Evolutionary conservation across 2,329 filamentous ascomycete species (phyloP).

Genomic region (Calonectria fujianensis): DNA sequence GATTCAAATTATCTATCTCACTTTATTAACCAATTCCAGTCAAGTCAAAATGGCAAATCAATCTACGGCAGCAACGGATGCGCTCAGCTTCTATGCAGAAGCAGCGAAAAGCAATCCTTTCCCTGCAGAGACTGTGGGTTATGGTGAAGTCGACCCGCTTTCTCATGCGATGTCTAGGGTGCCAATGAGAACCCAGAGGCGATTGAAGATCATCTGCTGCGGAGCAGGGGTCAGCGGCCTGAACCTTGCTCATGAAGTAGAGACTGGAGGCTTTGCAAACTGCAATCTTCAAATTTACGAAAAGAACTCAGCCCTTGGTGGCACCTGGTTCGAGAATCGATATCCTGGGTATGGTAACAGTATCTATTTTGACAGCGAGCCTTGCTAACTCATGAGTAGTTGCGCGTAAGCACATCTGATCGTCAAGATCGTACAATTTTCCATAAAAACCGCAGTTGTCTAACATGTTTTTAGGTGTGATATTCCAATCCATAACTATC

Average conservation of each 20-base stretch:
- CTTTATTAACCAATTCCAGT: neutral
- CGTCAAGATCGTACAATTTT: too few relatives aligned
- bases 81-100: neutral
- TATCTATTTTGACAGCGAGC: neutral
- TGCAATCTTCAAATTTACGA: neutral
- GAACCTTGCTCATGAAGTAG: neutral
- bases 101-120: neutral
- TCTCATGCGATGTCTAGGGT: neutral
- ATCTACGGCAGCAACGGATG: neutral
- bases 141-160: neutral
- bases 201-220: neutral
- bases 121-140: neutral
- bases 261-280: neutral
- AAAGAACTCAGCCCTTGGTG: neutral
- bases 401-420: neutral
- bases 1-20: too few relatives aligned
- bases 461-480: neutral
- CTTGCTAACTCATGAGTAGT: neutral
- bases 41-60: neutral
- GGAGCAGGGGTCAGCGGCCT: neutral
- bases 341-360: neutral
- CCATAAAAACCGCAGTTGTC: too few relatives aligned
- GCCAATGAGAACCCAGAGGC: neutral
- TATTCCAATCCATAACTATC: neutral
- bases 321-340: slow-evolving; percentile 11